Evolutionary conservation across 768 basidiomycete genomes (phyloP), one percentile per base, ranked within the genome.

Genomic region (Collybiopsis confluens): DNA sequence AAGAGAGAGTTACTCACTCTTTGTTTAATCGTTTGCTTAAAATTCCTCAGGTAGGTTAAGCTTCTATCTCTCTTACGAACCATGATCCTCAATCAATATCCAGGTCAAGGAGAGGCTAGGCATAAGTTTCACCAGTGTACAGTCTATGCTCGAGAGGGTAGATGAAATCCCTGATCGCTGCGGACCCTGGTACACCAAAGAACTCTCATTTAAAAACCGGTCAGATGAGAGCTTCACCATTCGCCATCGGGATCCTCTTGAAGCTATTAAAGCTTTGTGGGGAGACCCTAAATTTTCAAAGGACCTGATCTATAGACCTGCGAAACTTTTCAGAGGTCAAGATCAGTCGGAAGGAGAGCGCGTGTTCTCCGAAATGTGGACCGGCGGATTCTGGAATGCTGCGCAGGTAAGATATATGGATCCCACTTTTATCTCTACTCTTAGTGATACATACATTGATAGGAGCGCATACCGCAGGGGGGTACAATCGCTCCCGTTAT

Each of bases 361-460:
- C 15, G 30, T 59, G 6, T 59, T 59, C 45, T 20, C 20, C 26
- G 58, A 59, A 44, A 59, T 59, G 58, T 59, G 58, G 58, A 59
- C 58, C 0, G 58, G 58, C 10, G 37, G 54, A n/a, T 58, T 53
- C 58, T 59, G 58, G 54, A 16, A 26, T 58, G 2, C 42, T 37
- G 0, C 49, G 11, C 56, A 57, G 55, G 56, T 57, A 35, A n/a
- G 5, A 28, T 56, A 13, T 5, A 9, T 33, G 5, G 30, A 33
- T 33, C 5, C 30, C 13, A 6, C 13, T 33, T 33, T 5, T 33
- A 18, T 49, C 27, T 48, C 5, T 42, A 23, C 15, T 18, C 6
- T 4, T 56, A 11, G 23, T 13, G 10, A 20, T n/a, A n/a, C n/a
- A n/a, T n/a, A n/a, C n/a, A 41, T 27, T 28, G 13, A n/a, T n/a